These are phyloP conservation scores for Fraxinus floribunda DNA, from an alignment of 305 asterid species.

Conservation along the genomic window DNA sequence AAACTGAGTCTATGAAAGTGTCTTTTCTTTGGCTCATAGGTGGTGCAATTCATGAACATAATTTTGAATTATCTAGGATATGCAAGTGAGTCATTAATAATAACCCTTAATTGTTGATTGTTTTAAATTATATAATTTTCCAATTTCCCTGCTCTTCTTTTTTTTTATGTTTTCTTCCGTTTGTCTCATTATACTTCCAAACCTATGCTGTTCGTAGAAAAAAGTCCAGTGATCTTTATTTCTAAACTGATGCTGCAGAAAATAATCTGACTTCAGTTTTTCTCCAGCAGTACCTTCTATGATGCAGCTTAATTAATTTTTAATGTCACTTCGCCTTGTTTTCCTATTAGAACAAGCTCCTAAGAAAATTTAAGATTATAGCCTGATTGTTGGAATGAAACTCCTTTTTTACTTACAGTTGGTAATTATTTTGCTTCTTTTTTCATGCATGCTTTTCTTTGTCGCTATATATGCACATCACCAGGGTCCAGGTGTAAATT, in stretches of 20 bases:
- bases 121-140: not conserved
- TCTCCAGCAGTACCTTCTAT: not conserved
- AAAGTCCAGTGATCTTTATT: not conserved
- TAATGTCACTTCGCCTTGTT: not conserved
- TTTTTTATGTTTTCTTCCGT: not conserved
- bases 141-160: not conserved
- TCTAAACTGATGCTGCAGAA: not conserved
- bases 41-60: not conserved
- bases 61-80: not conserved
- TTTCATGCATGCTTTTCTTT: slow-evolving; percentile 1
- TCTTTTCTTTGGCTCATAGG: not conserved
- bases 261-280: not conserved
- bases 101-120: slow-evolving; percentile 2
- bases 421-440: not conserved
- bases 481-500: not conserved
- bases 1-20: not conserved
- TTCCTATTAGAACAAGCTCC: not conserved
- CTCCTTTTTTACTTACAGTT: not conserved
- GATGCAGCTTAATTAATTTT: not conserved
- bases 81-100: not conserved
- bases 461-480: not conserved
- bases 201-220: not conserved
- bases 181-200: not conserved
- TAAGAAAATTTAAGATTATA: not conserved
- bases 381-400: not conserved